phyloP scores from a whole-genome alignment of 2,329 filamentous ascomycete species.

The Colletotrichum sidae region DNA sequence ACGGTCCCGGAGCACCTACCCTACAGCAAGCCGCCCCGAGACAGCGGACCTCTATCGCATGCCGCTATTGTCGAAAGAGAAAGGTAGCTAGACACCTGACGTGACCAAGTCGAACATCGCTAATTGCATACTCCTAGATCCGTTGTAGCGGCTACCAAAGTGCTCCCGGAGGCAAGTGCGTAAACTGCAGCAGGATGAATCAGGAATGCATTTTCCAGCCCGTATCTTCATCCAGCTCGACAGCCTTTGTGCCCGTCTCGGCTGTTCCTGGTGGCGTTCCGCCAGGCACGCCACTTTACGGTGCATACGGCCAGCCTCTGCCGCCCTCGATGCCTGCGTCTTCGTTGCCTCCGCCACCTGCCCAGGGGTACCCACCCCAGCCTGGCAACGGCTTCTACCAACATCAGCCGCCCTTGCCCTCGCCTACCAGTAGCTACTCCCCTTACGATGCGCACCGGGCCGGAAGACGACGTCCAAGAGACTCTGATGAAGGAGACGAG shows the following conservation, averaged over 20 bases:
- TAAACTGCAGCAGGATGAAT: slow-evolving; percentile 71
- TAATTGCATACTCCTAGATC: slow-evolving; percentile 54
- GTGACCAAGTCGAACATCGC: neutral
- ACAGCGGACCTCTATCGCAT: slow-evolving; percentile 70
- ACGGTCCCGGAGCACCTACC: slow-evolving; percentile 49
- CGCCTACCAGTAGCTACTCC: slow-evolving; percentile 57
- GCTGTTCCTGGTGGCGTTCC: slow-evolving; percentile 69
- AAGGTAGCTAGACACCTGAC: slow-evolving; percentile 56
- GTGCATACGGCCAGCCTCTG: slow-evolving; percentile 68
- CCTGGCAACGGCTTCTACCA: slow-evolving; percentile 51
- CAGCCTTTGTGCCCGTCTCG: slow-evolving; percentile 69
- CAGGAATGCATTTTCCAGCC: slow-evolving; percentile 73
- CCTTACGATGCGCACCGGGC: slow-evolving; percentile 52
- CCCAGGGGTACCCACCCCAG: slow-evolving; percentile 30
- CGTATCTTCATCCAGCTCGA: slow-evolving; percentile 66
- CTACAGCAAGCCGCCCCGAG: slow-evolving; percentile 65
- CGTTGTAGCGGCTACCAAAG: slow-evolving; percentile 71
- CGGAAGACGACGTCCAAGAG: slow-evolving; percentile 50
- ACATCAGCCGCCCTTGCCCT: slow-evolving; percentile 49
- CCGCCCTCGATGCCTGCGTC: slow-evolving; percentile 52
- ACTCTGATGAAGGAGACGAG: slow-evolving; percentile 54
- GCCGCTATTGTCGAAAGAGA: slow-evolving; percentile 70
- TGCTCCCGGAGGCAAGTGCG: slow-evolving; percentile 68
- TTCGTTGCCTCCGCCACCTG: slow-evolving; percentile 27
- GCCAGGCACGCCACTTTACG: slow-evolving; percentile 67